phyloP scores from a whole-genome alignment of 305 asterid genomes.

The Fraxinus greggii region DNA sequence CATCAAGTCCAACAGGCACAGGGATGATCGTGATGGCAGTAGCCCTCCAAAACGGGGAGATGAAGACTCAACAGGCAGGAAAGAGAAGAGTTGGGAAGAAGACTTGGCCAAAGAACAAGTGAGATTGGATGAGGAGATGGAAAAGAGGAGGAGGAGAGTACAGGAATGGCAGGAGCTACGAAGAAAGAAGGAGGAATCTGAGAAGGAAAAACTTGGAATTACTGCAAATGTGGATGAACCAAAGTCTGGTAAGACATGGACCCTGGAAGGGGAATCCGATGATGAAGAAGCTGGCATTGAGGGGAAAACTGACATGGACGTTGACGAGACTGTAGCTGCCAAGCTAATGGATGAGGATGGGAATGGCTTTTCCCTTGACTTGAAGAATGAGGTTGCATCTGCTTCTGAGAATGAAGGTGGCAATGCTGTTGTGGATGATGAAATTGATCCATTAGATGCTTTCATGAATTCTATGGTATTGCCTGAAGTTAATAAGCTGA shows the following conservation, averaged over 20 bases:
- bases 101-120: slow-evolving; percentile 84
- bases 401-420: slow-evolving; percentile 41
- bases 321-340: slow-evolving; percentile 42
- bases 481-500: slow-evolving; percentile 89
- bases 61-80: slow-evolving; percentile 32
- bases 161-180: slow-evolving; percentile 95
- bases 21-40: slow-evolving; percentile 52
- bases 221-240: slow-evolving; percentile 45
- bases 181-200: slow-evolving; percentile 72
- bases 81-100: slow-evolving; percentile 64
- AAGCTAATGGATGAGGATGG: slow-evolving; percentile 36
- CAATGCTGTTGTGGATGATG: slow-evolving; percentile 52
- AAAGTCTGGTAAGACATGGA: slow-evolving; percentile 84
- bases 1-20: slow-evolving; percentile 39
- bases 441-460: slow-evolving; percentile 91
- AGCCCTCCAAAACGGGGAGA: slow-evolving; percentile 45
- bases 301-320: slow-evolving; percentile 47
- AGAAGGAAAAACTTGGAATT: slow-evolving; percentile 70
- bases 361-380: slow-evolving; percentile 41
- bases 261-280: slow-evolving; percentile 92
- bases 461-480: slow-evolving; percentile 85
- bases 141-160: slow-evolving; percentile 87
- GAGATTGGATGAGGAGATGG: slow-evolving; percentile 89
- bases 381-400: slow-evolving; percentile 39
- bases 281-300: slow-evolving; percentile 76